A percentile compares a stretch with the other conserved stretches of the same genome.
Evolutionary conservation across 2,329 filamentous ascomycete genomes (phyloP).

Genomic region (Colletotrichum noveboracense): DNA sequence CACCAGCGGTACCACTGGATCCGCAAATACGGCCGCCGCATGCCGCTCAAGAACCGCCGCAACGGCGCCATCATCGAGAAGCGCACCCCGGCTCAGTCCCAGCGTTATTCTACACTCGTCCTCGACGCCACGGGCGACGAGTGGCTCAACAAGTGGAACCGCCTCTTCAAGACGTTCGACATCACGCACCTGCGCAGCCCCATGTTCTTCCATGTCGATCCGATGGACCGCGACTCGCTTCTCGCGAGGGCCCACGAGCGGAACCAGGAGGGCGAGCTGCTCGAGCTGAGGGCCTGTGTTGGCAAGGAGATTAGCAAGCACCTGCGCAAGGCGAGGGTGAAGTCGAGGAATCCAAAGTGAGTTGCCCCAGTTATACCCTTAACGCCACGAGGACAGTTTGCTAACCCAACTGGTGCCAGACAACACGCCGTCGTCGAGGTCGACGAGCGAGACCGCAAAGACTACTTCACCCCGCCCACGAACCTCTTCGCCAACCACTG

Average conservation of each 20-base stretch:
- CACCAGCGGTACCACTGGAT: conserved; percentile 85
- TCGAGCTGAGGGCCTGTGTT: conserved; percentile 76
- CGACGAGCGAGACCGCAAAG: conserved; percentile 70
- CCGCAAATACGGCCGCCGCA: conserved; percentile 64
- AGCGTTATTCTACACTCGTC: conserved; percentile 51
- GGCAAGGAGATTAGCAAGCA: conserved; percentile 85
- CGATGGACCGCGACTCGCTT: conserved; percentile 74
- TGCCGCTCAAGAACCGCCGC: conserved; percentile 59
- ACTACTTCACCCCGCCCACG: conserved; percentile 71
- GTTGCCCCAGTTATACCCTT: neutral
- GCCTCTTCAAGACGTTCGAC: conserved; percentile 69
- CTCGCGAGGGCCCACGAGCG: conserved; percentile 70
- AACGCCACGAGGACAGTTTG: neutral
- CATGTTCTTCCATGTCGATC: conserved; percentile 85
- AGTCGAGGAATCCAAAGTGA: conserved; percentile 22
- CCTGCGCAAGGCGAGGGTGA: conserved; percentile 56
- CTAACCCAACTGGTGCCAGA: conserved; percentile 24
- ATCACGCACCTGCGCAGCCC: conserved; percentile 78
- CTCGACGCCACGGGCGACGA: conserved; percentile 67
- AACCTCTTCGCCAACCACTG: conserved; percentile 69
- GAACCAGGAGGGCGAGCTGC: conserved; percentile 65
- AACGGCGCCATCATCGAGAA: conserved; percentile 37
- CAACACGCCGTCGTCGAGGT: conserved; percentile 55
- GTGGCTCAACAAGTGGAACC: conserved; percentile 77
- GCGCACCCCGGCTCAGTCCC: conserved; percentile 24